Percentiles rank a stretch among this genome's conserved stretches.
These are phyloP conservation scores for Ulmus americana DNA, from an alignment of 331 rosid genomes.

Conservation along the genomic window DNA sequence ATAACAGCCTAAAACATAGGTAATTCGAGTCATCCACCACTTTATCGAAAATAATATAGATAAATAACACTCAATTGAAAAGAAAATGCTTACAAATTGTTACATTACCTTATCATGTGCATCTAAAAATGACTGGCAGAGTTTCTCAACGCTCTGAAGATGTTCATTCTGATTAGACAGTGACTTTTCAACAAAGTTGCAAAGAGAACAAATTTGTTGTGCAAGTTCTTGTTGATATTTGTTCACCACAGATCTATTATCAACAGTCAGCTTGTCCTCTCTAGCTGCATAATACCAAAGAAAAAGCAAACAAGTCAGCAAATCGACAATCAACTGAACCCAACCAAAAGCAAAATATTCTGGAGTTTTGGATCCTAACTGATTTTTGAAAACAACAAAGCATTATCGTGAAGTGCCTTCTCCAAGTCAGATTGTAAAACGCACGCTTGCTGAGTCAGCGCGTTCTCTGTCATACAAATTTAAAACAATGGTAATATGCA, in stretches of 20 bases:
- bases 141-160: slow-evolving; percentile 59
- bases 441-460: slow-evolving; percentile 77
- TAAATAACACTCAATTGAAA: not conserved
- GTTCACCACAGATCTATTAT: slow-evolving; percentile 59
- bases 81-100: not conserved
- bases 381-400: slow-evolving; percentile 54
- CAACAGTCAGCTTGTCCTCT: slow-evolving; percentile 69
- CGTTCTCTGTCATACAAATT: slow-evolving; percentile 53
- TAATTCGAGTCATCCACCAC: slow-evolving; percentile 3
- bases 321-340: not conserved
- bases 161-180: slow-evolving; percentile 67
- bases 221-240: slow-evolving; percentile 64
- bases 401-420: slow-evolving; percentile 68
- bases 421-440: slow-evolving; percentile 65
- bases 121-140: slow-evolving; percentile 59
- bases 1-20: slow-evolving; percentile 42
- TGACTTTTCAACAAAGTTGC: slow-evolving; percentile 56
- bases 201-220: slow-evolving; percentile 64
- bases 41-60: not conserved
- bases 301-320: not conserved
- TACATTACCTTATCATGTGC: slow-evolving; percentile 56
- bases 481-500: slow-evolving; percentile 9
- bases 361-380: slow-evolving; percentile 32
- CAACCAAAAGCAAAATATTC: slow-evolving; percentile 1
- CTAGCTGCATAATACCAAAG: slow-evolving; percentile 41